Base-by-base conservation (phyloP, 768 basidiomycete species). In the Botryobasidium botryosum region DNA sequence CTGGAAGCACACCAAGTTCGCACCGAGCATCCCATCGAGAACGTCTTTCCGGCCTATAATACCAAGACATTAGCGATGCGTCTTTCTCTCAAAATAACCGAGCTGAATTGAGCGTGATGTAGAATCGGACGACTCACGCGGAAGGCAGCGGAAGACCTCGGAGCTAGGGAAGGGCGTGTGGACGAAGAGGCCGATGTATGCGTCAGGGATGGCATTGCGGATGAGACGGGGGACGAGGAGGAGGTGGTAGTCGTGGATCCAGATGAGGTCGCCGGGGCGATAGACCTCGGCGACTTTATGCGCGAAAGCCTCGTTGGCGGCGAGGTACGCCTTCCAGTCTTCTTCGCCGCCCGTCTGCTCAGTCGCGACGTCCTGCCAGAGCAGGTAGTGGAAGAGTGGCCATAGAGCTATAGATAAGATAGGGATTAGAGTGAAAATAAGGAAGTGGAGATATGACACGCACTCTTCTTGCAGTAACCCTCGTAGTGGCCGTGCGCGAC, bases 141-240 rank as follows among this genome's bases (percentile, higher is more conserved):
- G 88, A 33, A 94, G 64, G 61, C 85, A 92, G 45, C 91, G 69
- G 69, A 97, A 99, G 51, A 96, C 81, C 57, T 99, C 92, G 50
- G 81, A 85, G 58, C 79, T 85, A 4, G 92, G 92, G 78, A 96
- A 97, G 10, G 92, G 91, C 1, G 92, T 96, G 63, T 99, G 92
- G 36, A 96, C 81, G 62, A 96, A 99, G 49, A 99, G 72, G 3
- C 91, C 92, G 33, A 92, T 67, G 49, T 78, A 72, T 39, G 73
- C 77, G 68, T 52, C 64, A 36, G 61, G 55, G 25, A 86, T 64
- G 13, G 71, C 62, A 56, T 74, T 74, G 44, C 92, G 75, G 45
- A 96, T 64, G 53, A 92, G 69, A 55, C 79, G 75, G 5, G 92
- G 92, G 2, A 87, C 77, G 46, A 97, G 75, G 44, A 97, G 72